phyloP scores from a whole-genome alignment of 257 asterid genomes.

The Solanum sitiens region DNA sequence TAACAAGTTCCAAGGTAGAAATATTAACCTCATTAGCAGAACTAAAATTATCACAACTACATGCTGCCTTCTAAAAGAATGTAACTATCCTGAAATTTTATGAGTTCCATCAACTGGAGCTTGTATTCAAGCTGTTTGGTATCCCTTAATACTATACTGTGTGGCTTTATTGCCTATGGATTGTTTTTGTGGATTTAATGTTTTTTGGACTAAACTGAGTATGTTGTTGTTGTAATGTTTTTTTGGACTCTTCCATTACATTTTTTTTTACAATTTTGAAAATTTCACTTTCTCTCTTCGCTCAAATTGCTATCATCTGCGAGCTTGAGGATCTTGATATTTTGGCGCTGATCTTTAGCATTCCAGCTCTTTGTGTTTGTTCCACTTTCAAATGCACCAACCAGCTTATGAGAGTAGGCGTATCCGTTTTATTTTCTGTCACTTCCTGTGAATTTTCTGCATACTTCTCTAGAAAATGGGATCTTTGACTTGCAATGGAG shows the following conservation, averaged over 20 bases:
- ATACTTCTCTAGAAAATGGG: not conserved
- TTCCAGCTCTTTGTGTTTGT: not conserved
- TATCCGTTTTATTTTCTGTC: not conserved
- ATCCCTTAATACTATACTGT: not conserved
- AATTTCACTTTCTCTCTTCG: not conserved
- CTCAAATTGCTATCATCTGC: not conserved
- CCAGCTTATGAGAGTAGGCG: not conserved
- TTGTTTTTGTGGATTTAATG: not conserved
- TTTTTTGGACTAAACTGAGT: not conserved
- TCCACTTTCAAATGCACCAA: not conserved
- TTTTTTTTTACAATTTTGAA: not conserved
- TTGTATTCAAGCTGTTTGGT: not conserved
- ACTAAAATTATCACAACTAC: not conserved
- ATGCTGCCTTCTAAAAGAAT: not conserved
- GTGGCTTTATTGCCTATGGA: not conserved
- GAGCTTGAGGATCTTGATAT: not conserved
- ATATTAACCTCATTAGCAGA: not conserved
- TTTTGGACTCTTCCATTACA: not conserved
- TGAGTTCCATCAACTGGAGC: not conserved
- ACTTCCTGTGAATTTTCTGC: not conserved
- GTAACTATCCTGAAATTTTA: not conserved
- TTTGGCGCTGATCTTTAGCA: not conserved
- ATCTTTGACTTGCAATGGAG: not conserved
- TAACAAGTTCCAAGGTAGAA: not conserved
- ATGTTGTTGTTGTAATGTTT: not conserved